phyloP scores from a whole-genome alignment of 1,139 yeast genomes.

The Protomyces inouyei region DNA sequence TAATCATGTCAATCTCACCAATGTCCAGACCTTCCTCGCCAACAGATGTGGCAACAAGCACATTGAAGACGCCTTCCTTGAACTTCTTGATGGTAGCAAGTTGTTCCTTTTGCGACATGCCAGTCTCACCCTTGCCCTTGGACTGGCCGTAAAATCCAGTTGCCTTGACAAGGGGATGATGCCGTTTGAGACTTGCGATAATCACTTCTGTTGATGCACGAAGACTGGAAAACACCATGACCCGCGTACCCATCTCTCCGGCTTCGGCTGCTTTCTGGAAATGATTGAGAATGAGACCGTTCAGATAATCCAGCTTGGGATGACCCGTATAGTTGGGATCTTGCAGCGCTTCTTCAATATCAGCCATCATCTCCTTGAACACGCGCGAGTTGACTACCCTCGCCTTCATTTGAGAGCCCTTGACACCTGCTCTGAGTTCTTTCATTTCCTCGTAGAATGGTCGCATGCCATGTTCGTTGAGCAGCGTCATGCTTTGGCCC shows the following conservation, averaged over 20 bases:
- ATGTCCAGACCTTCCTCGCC: slow-evolving; percentile 99
- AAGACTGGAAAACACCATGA: slow-evolving; percentile 78
- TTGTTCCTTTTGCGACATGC: slow-evolving; percentile 46
- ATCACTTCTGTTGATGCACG: slow-evolving; percentile 88
- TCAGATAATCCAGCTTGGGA: slow-evolving; percentile 52
- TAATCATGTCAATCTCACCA: slow-evolving; percentile 91
- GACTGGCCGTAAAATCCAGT: slow-evolving; percentile 89
- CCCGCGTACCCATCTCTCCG: slow-evolving; percentile 53
- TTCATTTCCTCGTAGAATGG: slow-evolving; percentile 57
- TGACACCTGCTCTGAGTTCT: slow-evolving; percentile 33
- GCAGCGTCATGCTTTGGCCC: slow-evolving; percentile 52
- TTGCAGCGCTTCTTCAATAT: slow-evolving; percentile 46
- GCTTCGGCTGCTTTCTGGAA: slow-evolving; percentile 29
- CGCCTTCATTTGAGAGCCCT: slow-evolving; percentile 57
- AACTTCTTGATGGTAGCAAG: slow-evolving; percentile 64
- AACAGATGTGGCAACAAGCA: slow-evolving; percentile 89
- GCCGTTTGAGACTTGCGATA: slow-evolving; percentile 57
- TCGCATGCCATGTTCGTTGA: slow-evolving; percentile 75
- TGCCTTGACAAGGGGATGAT: slow-evolving; percentile 51
- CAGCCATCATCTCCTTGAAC: slow-evolving; percentile 46
- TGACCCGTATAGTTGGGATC: slow-evolving; percentile 57
- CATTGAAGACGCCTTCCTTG: slow-evolving; percentile 64
- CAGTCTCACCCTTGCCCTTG: slow-evolving; percentile 37
- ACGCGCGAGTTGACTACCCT: slow-evolving; percentile 53
- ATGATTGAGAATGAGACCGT: slow-evolving; percentile 30